These are phyloP conservation scores for Hygrocybe punicea DNA, from an alignment of 768 basidiomycete species.

Conservation along the genomic window DNA sequence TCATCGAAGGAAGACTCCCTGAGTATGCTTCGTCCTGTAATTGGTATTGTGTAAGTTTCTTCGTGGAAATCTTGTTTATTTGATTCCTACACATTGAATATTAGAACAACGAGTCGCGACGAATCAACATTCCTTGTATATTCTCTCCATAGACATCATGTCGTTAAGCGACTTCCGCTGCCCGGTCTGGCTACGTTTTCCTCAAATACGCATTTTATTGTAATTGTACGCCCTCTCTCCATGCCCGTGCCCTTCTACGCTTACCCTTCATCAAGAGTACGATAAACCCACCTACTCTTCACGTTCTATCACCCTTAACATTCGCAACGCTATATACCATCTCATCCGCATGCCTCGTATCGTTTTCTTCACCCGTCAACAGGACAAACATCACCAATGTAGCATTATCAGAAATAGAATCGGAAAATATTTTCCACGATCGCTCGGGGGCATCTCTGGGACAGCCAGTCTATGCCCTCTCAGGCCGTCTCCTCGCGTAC, in stretches of 20 bases:
- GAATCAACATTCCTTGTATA: constrained; percentile 13
- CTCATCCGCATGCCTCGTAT: constrained; percentile 42
- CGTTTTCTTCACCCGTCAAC: constrained; percentile 27
- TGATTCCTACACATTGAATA: background rate
- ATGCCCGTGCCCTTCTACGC: background rate
- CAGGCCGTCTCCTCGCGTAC: constrained; percentile 62
- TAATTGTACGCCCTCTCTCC: constrained; percentile 47
- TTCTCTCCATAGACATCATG: constrained; percentile 26
- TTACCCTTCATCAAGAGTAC: constrained; percentile 45
- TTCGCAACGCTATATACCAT: constrained; percentile 52
- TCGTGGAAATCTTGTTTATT: background rate
- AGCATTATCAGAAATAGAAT: constrained; percentile 14
- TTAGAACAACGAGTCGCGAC: constrained; percentile 8
- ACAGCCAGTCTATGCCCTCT: constrained; percentile 57
- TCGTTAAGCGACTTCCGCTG: constrained; percentile 47
- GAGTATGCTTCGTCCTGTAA: constrained; percentile 3
- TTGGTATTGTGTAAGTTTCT: constrained; percentile 12
- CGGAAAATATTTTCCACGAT: constrained; percentile 30
- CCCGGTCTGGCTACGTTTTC: constrained; percentile 43
- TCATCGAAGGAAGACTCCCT: background rate
- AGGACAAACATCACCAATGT: constrained; percentile 6
- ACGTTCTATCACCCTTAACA: constrained; percentile 54
- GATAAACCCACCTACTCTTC: constrained; percentile 50
- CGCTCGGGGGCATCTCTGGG: background rate
- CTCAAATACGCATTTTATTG: constrained; percentile 48